Conservation (phyloP, 257 asterid genomes). For the Scutellaria baicalensis region DNA sequence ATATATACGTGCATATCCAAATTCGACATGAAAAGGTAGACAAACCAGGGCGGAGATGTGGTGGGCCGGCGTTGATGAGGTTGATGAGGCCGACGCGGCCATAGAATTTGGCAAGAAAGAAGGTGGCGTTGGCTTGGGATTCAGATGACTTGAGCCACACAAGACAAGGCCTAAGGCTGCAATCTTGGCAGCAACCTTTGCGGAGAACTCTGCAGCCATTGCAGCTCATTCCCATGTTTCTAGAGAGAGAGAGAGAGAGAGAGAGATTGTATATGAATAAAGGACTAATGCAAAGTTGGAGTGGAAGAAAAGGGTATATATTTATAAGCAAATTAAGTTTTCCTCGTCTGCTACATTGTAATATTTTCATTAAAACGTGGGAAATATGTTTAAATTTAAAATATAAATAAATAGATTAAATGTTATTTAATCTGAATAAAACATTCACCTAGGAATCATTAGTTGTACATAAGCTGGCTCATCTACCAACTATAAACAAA, state of each 20-base stretch:
- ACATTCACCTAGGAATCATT: too few species aligned
- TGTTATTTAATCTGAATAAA: too few species aligned
- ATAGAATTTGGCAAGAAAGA: conserved; percentile 44
- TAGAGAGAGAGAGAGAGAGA: conserved; percentile 12
- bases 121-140: conserved; percentile 46
- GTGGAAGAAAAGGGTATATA: conserved; percentile 12
- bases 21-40: too few species aligned
- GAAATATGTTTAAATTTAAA: too few species aligned
- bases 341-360: too few species aligned
- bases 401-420: too few species aligned
- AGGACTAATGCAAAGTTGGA: too few species aligned
- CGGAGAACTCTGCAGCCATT: conserved; percentile 48
- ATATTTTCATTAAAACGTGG: too few species aligned
- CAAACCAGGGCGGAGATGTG: conserved; percentile 17
- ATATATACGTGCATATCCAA: too few species aligned
- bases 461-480: too few species aligned
- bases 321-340: too few species aligned
- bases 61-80: conserved; percentile 32
- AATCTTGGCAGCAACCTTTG: conserved; percentile 37
- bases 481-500: too few species aligned
- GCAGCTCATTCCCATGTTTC: conserved; percentile 31
- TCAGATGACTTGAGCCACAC: conserved; percentile 34
- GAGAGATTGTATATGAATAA: background rate
- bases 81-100: conserved; percentile 44
- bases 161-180: conserved; percentile 26